Percentiles rank a stretch among this genome's conserved stretches.
Conservation (phyloP, 139 green algal species). For the Astrephomene gubernaculifera region DNA sequence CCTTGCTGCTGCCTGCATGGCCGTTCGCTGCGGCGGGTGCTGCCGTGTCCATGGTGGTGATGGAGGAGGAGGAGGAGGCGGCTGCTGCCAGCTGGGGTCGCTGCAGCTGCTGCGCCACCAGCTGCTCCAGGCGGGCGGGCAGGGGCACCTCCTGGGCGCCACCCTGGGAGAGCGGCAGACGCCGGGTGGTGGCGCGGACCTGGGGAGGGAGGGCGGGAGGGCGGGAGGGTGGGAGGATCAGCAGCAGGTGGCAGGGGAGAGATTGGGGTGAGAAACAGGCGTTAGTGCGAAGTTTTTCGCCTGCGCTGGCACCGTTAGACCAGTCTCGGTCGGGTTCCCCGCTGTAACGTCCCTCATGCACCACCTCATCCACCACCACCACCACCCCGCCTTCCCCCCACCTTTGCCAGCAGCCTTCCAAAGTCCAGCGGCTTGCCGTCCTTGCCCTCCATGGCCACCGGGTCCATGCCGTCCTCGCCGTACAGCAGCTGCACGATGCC, state of each 20-base stretch:
- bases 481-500: conserved; percentile 96
- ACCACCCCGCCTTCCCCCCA: not conserved
- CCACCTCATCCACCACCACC: not conserved
- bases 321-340: too few relatives aligned
- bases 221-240: not conserved
- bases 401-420: conserved; percentile 65
- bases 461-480: conserved; percentile 96
- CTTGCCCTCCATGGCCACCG: conserved; percentile 91
- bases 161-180: conserved; percentile 23
- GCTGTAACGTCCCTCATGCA: too few relatives aligned
- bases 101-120: conserved; percentile 47
- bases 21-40: not conserved
- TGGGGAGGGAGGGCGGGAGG: not conserved
- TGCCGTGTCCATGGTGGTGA: not conserved
- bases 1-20: not conserved
- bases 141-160: conserved; percentile 64
- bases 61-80: too few relatives aligned
- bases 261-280: too few relatives aligned
- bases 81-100: conserved; percentile 40
- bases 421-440: conserved; percentile 81
- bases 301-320: too few relatives aligned
- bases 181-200: conserved; percentile 48
- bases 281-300: too few relatives aligned
- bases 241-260: too few relatives aligned
- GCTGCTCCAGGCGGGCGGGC: conserved; percentile 57